Base-by-base conservation (phyloP, 345 rosid species). In the Draba incana region DNA sequence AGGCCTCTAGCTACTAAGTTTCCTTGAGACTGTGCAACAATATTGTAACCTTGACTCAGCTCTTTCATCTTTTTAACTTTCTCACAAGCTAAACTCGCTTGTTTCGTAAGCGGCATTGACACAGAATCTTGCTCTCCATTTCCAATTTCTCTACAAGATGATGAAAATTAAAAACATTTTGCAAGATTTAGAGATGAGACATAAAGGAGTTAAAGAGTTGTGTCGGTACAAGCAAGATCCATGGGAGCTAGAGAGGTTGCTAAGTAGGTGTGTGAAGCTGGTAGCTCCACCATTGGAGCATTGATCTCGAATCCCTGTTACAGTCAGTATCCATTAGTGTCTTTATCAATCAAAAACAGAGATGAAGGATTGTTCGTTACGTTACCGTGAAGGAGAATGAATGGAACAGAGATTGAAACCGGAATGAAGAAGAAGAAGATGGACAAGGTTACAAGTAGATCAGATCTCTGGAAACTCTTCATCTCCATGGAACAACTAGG, bases 11-110 rank as follows among this genome's bases (percentile, higher is more conserved):
- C 98, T 12, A 93, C 88, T 33, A 93, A 72, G 77, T 85, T 90
- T 2, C 98, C 98, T 88, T 90, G 97, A 56, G 97, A 92, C 65
- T 81, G 88, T 38, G 88, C 97, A 63, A 90, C 97, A 8, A 92
- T 80, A 78, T 83, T 86, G 78, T 83, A 88, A 49, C 97, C 98
- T 41, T 80, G 57, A 10, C 82, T 84, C 72, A 93, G 58, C 72
- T 84, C 91, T 81, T 85, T 75, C 84, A 90, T 86, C 54, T 71
- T 23, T 79, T 86, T 90, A 68, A 90, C 87, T 93, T 88, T 60
- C 51, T 39, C 31, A 52, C 28, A 66, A 8, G 62, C 58, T 52
- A 68, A 3, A 30, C 3, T 68, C 0, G 47, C 74, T 68, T 75
- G 95, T 51, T 85, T 69, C 12, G 61, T 79, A 12, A 93, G 89